Base-by-base conservation (phyloP, 495 filamentous ascomycete genomes). In the Penicillium flavigenum region DNA sequence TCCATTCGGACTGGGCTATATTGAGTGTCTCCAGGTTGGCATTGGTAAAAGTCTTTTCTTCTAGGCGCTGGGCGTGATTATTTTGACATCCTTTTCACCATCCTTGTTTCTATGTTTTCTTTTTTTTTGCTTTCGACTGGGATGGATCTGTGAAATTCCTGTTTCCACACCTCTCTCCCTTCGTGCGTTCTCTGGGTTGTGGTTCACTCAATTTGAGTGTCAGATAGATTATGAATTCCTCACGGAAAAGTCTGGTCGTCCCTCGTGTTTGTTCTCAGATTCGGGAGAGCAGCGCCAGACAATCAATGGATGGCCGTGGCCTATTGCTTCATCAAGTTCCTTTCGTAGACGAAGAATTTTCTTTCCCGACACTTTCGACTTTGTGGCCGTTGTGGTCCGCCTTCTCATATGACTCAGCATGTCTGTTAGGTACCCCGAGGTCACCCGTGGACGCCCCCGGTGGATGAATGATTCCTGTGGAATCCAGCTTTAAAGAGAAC, bases 201-300 rank as follows among this genome's bases (percentile, higher is more conserved):
- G 56, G 56, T 66, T 54, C 58, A 47, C 55, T 54, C 39, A 12
- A 9, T 54, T 61, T 58, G 65, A 69, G 59, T 73, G 68, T 73
- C 70, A 73, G 65, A 73, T 76, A 76, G 71, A 73, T 63, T 72
- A 68, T 68, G 61, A 58, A 57, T 68, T 76, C 64, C 68, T 71
- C 68, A 61, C 64, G 66, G 62, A 65, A 62, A 22, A 57, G 47
- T 46, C 16, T 26, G 55, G 24, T 49, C 11, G 20, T 51, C 47
- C 47, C 27, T 34, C 27, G 17, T 29, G 31, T 26, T 48, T 54
- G 39, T 56, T 31, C 43, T 60, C 22, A 19, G 31, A 17, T 48
- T 47, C 32, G 36, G 20, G 11, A 56, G 49, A 51, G 20, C 44
- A 57, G 55, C 24, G 12, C 10, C 17, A 44, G 41, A n/a, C 46